Conservation (phyloP, 345 rosid genomes). For the Hibiscus tridactylites region DNA sequence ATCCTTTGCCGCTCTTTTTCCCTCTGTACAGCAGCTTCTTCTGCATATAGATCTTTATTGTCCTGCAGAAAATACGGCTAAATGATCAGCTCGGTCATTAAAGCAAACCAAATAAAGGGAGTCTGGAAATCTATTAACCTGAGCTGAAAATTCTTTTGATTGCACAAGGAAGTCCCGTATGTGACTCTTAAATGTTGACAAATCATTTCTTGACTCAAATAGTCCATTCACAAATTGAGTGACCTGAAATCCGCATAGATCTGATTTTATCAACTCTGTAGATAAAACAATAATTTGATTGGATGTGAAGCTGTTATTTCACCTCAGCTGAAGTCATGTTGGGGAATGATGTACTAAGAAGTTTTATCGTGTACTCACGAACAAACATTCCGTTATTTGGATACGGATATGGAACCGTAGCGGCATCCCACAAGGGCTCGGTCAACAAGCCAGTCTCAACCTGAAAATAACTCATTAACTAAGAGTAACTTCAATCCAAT, state of each 20-base stretch:
- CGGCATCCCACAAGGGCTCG: slow-evolving; percentile 90
- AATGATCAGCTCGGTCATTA: not conserved
- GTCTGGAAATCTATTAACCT: slow-evolving; percentile 25
- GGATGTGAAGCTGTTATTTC: not conserved
- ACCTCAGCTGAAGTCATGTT: slow-evolving; percentile 94
- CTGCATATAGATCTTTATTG: slow-evolving; percentile 73
- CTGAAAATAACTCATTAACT: slow-evolving; percentile 29
- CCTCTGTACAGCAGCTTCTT: slow-evolving; percentile 70
- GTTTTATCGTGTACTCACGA: slow-evolving; percentile 88
- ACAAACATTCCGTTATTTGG: slow-evolving; percentile 68
- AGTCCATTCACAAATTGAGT: slow-evolving; percentile 83
- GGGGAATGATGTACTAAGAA: slow-evolving; percentile 83
- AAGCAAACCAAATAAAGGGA: not conserved
- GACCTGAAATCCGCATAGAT: slow-evolving; percentile 43
- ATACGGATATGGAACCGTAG: slow-evolving; percentile 63
- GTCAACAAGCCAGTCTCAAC: slow-evolving; percentile 72
- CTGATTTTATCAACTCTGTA: slow-evolving; percentile 1
- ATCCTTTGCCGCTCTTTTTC: slow-evolving; percentile 64
- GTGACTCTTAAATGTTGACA: slow-evolving; percentile 69
- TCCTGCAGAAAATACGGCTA: slow-evolving; percentile 32
- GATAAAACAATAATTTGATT: not conserved
- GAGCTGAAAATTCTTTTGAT: slow-evolving; percentile 78
- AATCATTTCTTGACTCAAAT: slow-evolving; percentile 73
- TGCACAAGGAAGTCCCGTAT: slow-evolving; percentile 94
- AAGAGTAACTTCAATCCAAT: not conserved